These are phyloP conservation scores for Bipolaris sorokiniana DNA, from an alignment of 2,329 filamentous ascomycete species.

Conservation along the genomic window DNA sequence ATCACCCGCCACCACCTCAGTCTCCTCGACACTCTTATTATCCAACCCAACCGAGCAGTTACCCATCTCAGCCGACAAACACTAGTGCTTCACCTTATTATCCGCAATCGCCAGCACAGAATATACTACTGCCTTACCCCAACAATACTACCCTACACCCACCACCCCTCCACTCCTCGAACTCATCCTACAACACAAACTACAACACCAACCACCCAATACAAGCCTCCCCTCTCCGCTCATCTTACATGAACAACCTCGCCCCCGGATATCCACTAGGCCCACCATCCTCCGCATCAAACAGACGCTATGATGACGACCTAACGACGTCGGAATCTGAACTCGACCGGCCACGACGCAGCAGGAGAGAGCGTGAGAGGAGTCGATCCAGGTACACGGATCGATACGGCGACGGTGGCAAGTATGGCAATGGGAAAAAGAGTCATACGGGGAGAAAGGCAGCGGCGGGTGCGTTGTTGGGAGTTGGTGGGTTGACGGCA, in stretches of 20 bases:
- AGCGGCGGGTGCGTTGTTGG: slow-evolving; percentile 43
- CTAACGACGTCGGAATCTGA: slow-evolving; percentile 37
- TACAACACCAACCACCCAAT: neutral
- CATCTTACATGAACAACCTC: slow-evolving; percentile 12
- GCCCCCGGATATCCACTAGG: neutral
- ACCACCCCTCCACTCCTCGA: slow-evolving; percentile 10
- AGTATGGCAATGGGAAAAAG: slow-evolving; percentile 17
- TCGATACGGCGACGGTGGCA: slow-evolving; percentile 1
- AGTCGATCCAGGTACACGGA: slow-evolving; percentile 15
- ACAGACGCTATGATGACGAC: slow-evolving; percentile 23
- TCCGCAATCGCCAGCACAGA: neutral
- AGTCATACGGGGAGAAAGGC: slow-evolving; percentile 36
- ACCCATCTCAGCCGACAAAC: slow-evolving; percentile 7
- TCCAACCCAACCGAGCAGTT: neutral
- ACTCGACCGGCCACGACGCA: slow-evolving; percentile 19
- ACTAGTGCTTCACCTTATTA: neutral
- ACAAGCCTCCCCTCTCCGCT: slow-evolving; percentile 27
- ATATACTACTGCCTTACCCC: neutral
- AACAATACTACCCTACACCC: slow-evolving; percentile 1
- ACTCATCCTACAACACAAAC: neutral
- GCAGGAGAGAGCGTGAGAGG: slow-evolving; percentile 14
- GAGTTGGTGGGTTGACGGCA: slow-evolving; percentile 47
- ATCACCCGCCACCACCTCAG: slow-evolving; percentile 9
- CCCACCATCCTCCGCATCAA: neutral
- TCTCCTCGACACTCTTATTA: slow-evolving; percentile 11